Base-by-base conservation (phyloP, 768 basidiomycete genomes). In the Gyrodon lividus region DNA sequence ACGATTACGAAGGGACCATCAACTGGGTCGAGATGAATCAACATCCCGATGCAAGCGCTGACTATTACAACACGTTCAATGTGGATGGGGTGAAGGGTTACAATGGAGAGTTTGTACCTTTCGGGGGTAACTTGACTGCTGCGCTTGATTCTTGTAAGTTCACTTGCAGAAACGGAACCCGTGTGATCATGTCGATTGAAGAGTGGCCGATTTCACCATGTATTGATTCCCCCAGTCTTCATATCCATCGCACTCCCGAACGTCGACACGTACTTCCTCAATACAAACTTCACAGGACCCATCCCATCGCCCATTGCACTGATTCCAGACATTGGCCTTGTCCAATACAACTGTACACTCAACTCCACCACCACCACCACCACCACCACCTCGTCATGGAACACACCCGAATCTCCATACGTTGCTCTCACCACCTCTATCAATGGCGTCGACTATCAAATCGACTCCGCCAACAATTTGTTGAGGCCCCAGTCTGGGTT, bases 51-150 rank as follows among this genome's bases (percentile, higher is more conserved):
- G 40, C 50, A 6, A 48, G 44, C 3, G 51, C 41, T 8, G 52
- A 61, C 43, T 59, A 47, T 37, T 33, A 49, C 22, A 68, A 68
- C 20, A 51, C 37, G 9, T 62, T 68, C 39, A 40, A 7, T 6
- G 53, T 68, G 13, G 66, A 68, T 48, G 64, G 64, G 2, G 48
- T 68, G 28, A 68, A 68, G 26, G 67, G 67, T 4, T 69, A 68
- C 19, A 58, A 68, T 22, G 63, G 56, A 16, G 52, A 54, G 19
- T 59, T 70, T 17, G 51, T 68, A 24, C 61, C 68, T 4, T 52
- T 49, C 20, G 20, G 41, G 1, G 51, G 42, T 26, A 40, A 33
- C 19, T 35, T 65, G 41, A 59, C 26, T 19, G 66, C 59, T 19
- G 52, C 55, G 6, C 55, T 69, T 19, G 53, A 69, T 52, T 63